Evolutionary conservation across 2,329 filamentous ascomycete species (phyloP).

Genomic region (Triangularia setosa): DNA sequence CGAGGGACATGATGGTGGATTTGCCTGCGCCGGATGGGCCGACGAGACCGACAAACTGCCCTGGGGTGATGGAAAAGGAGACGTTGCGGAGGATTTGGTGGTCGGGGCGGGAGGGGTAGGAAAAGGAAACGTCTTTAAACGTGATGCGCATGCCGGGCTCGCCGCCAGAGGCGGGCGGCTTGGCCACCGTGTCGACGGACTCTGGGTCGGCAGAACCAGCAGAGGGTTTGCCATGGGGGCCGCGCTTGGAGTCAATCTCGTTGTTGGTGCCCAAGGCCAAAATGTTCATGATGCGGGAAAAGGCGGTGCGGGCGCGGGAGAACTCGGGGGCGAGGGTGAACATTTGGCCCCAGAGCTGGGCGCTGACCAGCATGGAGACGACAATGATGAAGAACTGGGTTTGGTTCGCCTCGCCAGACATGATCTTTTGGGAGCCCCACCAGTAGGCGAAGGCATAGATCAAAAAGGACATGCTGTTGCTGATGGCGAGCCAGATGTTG

Average conservation of each 20-base stretch:
- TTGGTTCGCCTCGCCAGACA: constrained; percentile 58
- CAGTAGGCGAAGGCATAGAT: constrained; percentile 75
- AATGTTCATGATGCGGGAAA: constrained; percentile 52
- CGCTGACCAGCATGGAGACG: constrained; percentile 66
- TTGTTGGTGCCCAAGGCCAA: constrained; percentile 40
- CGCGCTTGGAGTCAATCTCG: constrained; percentile 13
- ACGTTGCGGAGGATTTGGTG: constrained; percentile 54
- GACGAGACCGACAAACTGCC: constrained; percentile 61
- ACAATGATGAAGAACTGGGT: constrained; percentile 74
- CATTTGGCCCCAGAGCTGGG: constrained; percentile 69
- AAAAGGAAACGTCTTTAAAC: constrained; percentile 59
- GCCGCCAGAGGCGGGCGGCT: constrained; percentile 13
- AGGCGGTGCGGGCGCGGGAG: constrained; percentile 61
- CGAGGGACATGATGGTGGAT: constrained; percentile 58
- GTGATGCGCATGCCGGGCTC: constrained; percentile 34
- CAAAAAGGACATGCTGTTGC: constrained; percentile 59
- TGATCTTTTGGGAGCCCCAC: constrained; percentile 72
- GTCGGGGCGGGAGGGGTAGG: constrained; percentile 61
- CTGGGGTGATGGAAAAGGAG: constrained; percentile 52
- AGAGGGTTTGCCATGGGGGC: not conserved
- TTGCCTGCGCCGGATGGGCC: constrained; percentile 65
- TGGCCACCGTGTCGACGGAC: constrained; percentile 30
- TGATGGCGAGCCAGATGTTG: constrained; percentile 58
- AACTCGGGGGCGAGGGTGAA: constrained; percentile 73
- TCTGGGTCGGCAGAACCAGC: constrained; percentile 38